Evolutionary conservation across 495 filamentous ascomycete species (phyloP).

Genomic region (Aspergillus panamensis): DNA sequence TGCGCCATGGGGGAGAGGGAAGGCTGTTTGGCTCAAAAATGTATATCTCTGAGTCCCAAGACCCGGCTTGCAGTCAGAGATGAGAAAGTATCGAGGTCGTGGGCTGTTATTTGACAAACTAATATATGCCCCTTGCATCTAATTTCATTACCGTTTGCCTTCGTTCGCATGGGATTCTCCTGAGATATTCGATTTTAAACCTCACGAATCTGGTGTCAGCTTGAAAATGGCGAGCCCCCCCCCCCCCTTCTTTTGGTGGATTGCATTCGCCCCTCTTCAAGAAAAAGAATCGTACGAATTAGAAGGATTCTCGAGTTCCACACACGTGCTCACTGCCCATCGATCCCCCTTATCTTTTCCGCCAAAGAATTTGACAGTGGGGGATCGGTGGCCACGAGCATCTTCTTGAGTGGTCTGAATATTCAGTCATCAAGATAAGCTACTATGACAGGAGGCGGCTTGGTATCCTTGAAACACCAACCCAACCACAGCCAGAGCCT

Average conservation of each 20-base stretch:
- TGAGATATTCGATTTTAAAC: too few species aligned
- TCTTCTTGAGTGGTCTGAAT: background rate
- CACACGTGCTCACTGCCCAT: background rate
- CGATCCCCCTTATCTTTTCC: background rate
- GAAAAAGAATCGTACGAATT: background rate
- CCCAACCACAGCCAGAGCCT: background rate
- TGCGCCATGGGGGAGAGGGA: background rate
- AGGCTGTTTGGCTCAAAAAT: background rate
- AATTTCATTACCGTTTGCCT: too few species aligned
- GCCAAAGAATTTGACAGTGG: background rate
- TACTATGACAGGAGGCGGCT: conserved; percentile 10
- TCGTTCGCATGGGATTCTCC: too few species aligned
- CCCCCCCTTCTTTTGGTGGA: background rate
- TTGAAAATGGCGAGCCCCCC: background rate
- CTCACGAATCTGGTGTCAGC: too few species aligned
- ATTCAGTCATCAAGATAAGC: conserved; percentile 16
- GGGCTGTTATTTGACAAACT: background rate
- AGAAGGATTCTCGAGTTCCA: background rate
- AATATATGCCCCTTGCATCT: background rate
- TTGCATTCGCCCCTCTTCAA: background rate
- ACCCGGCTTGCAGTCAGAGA: background rate
- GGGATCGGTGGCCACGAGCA: background rate
- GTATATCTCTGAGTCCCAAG: background rate
- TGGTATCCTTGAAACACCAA: conserved; percentile 3
- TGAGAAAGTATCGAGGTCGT: background rate